These are phyloP conservation scores for Colletotrichum magnum DNA, from an alignment of 2,329 filamentous ascomycete species.

Conservation along the genomic window DNA sequence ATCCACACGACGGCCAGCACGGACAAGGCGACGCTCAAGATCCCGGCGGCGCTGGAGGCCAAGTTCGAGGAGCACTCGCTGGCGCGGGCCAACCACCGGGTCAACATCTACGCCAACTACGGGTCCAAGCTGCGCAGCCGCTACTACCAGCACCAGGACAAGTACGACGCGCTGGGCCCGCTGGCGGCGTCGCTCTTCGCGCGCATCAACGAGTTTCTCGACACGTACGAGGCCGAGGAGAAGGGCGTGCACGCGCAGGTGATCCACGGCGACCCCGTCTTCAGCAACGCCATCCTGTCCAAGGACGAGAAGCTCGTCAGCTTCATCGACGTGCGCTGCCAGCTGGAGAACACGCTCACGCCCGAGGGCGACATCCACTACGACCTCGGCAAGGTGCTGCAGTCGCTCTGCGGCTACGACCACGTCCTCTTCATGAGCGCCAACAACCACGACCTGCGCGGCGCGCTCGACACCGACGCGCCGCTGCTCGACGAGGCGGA, in stretches of 20 bases:
- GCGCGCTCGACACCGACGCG: slow-evolving; percentile 36
- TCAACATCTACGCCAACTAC: slow-evolving; percentile 48
- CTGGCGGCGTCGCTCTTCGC: slow-evolving; percentile 44
- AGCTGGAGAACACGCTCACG: slow-evolving; percentile 46
- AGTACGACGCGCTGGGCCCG: slow-evolving; percentile 46
- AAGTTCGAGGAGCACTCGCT: slow-evolving; percentile 45
- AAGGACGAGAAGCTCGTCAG: slow-evolving; percentile 45
- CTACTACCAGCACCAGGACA: slow-evolving; percentile 42
- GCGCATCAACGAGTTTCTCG: slow-evolving; percentile 47
- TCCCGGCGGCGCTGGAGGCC: slow-evolving; percentile 42
- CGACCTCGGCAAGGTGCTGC: slow-evolving; percentile 50
- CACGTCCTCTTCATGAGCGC: slow-evolving; percentile 47
- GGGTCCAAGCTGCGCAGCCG: slow-evolving; percentile 44
- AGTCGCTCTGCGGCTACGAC: slow-evolving; percentile 49
- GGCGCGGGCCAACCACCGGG: slow-evolving; percentile 41
- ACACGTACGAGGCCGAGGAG: slow-evolving; percentile 48
- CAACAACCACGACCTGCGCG: slow-evolving; percentile 40
- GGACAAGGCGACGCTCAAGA: slow-evolving; percentile 42
- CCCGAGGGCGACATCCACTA: slow-evolving; percentile 49
- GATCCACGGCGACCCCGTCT: slow-evolving; percentile 50
- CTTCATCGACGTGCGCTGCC: slow-evolving; percentile 50
- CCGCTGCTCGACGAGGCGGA: slow-evolving; percentile 47
- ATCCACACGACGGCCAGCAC: slow-evolving; percentile 44
- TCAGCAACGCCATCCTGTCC: slow-evolving; percentile 48
- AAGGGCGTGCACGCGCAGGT: slow-evolving; percentile 45